Conservation (phyloP, 257 asterid genomes). For the Dorcoceras hygrometricum region DNA sequence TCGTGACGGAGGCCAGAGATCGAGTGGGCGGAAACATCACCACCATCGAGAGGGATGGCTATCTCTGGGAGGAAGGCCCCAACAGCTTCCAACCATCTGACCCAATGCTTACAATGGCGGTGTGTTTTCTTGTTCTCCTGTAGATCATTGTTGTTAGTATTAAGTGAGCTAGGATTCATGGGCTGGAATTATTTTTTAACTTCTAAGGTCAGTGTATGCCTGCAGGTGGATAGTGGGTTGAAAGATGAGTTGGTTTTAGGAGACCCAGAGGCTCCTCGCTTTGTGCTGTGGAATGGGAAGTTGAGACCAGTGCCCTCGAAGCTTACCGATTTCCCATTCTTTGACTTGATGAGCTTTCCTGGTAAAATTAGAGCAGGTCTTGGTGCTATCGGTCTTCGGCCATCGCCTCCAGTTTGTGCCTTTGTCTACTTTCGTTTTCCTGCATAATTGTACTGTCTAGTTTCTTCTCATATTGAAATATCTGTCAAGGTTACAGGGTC, state of each 20-base stretch:
- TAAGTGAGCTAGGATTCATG: background rate
- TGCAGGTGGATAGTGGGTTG: conserved; percentile 76
- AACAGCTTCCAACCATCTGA: conserved; percentile 98
- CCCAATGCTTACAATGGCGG: conserved; percentile 76
- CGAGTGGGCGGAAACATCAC: conserved; percentile 93
- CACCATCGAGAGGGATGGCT: conserved; percentile 78
- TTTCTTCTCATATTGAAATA: conserved; percentile 30
- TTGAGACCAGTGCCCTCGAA: conserved; percentile 85
- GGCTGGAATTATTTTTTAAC: conserved; percentile 7
- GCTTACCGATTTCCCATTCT: conserved; percentile 71
- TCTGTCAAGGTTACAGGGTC: conserved; percentile 72
- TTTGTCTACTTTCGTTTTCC: conserved; percentile 12
- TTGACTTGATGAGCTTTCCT: conserved; percentile 80
- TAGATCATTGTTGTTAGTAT: background rate
- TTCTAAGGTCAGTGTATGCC: background rate
- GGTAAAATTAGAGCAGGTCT: conserved; percentile 94
- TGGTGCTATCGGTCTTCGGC: conserved; percentile 92
- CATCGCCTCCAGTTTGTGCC: conserved; percentile 85
- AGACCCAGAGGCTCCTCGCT: conserved; percentile 91
- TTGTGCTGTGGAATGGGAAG: conserved; percentile 85
- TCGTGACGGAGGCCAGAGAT: conserved; percentile 89
- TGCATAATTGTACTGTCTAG: background rate
- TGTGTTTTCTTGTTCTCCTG: conserved; percentile 21
- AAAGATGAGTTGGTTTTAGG: conserved; percentile 89
- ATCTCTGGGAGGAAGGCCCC: conserved; percentile 99